phyloP scores from a whole-genome alignment of 202 grass and related monocot species.

The Saccharum hybrid region DNA sequence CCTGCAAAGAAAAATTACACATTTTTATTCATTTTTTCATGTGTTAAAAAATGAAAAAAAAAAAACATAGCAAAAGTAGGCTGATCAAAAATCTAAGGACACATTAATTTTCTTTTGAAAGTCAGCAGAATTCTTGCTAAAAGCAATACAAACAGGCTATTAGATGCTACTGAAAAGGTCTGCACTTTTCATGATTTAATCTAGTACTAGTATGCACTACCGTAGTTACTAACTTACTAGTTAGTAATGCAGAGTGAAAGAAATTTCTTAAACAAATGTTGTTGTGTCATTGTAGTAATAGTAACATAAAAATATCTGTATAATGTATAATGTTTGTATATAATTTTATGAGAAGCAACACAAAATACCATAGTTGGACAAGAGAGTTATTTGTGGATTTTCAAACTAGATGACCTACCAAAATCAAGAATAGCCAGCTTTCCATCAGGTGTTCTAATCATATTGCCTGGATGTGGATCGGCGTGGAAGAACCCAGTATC shows the following conservation, averaged over 20 bases:
- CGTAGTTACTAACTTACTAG: neutral
- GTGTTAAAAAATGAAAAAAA: neutral
- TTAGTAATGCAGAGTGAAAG: neutral
- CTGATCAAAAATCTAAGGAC: neutral
- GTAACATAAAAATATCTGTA: neutral
- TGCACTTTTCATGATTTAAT: constrained; percentile 29
- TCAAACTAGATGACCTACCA: constrained; percentile 55
- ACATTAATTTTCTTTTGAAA: neutral
- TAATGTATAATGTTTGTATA: neutral
- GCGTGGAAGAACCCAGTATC: constrained; percentile 98
- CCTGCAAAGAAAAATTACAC: constrained; percentile 50
- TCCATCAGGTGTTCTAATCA: constrained; percentile 97
- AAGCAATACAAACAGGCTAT: neutral
- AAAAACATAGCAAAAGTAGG: constrained; percentile 8
- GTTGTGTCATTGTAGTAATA: constrained; percentile 3
- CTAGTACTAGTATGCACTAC: neutral
- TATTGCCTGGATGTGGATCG: constrained; percentile 97
- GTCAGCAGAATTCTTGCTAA: neutral
- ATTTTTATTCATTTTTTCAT: constrained; percentile 6
- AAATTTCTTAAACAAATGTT: neutral
- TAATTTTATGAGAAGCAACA: constrained; percentile 32
- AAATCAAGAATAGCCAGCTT: constrained; percentile 99
- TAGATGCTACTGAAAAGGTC: constrained; percentile 17
- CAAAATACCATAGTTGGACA: neutral
- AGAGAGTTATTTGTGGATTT: constrained; percentile 10